Evolutionary conservation across 2,329 filamentous ascomycete species (phyloP), one percentile per base, ranked within the genome.

Genomic region (Fusarium sp.): DNA sequence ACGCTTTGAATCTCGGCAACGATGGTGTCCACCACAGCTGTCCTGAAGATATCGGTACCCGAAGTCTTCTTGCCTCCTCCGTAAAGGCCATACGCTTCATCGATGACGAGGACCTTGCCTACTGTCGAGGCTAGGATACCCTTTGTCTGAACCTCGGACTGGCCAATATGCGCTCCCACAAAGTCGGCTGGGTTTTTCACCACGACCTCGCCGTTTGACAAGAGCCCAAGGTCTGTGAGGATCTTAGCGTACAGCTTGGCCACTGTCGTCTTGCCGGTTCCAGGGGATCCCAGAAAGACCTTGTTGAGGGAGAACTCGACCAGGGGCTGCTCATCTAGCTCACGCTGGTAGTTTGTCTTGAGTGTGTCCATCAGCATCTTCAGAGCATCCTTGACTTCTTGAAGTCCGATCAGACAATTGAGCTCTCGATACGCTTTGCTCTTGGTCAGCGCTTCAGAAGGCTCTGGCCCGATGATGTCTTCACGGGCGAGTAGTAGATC

Each of bases 41-140:
- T 87, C 77, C 90, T 92, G 82, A 83, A 95, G 0, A 81, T 78
- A 14, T 84, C 83, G 32, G 32, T 34, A 34, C 32, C 32, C 5
- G 32, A 34, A 34, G 32, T 34, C 77, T 80, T 79, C 0, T 84
- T 84, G 2, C 83, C 81, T 48, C 85, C 85, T 2, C 83, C 81
- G 54, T 86, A 88, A 0, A 96, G 85, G 37, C 91, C 90, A 72
- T 96, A 95, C 0, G 93, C 93, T 78, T 97, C 94, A 71, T 96
- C 94, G 4, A 96, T 95, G 16, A 96, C 89, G 0, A 96, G 86
- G 0, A 95, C 92, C 73, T 95, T 96, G 0, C 94, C 94, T 0
- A 88, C 73, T 0, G 92, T 91, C 0, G 90, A 83, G 0, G 88
- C 89, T 0, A 96, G 85, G 8, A 95, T 95, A 0, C 85, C 91